These are phyloP conservation scores for Rubia balearica DNA, from an alignment of 305 asterid genomes.

Conservation along the genomic window DNA sequence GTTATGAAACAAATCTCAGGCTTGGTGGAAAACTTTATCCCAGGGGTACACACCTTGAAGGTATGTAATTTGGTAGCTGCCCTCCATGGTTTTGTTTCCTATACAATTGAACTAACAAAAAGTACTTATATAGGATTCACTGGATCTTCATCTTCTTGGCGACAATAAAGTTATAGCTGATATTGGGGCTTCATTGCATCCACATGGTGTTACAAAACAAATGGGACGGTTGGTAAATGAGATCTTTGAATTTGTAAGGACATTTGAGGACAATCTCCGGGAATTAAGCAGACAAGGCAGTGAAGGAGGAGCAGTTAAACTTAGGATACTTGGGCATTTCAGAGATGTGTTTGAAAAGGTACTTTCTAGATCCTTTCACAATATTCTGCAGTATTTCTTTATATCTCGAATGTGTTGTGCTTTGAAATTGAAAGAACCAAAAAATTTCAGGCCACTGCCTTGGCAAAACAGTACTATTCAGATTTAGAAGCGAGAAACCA, in stretches of 20 bases:
- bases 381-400: background rate
- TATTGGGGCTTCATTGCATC: constrained; percentile 41
- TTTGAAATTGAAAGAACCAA: constrained; percentile 3
- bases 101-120: constrained; percentile 5
- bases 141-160: constrained; percentile 74
- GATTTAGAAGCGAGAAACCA: constrained; percentile 29
- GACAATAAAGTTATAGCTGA: constrained; percentile 28
- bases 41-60: constrained; percentile 62
- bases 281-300: constrained; percentile 30
- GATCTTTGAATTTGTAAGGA: constrained; percentile 46
- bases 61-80: constrained; percentile 28
- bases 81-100: background rate
- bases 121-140: constrained; percentile 41
- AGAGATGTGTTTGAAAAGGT: constrained; percentile 52
- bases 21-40: constrained; percentile 46
- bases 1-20: constrained; percentile 38
- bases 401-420: background rate
- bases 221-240: constrained; percentile 56
- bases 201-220: constrained; percentile 61
- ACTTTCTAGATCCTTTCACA: constrained; percentile 8
- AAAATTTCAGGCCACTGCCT: constrained; percentile 47
- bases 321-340: constrained; percentile 50
- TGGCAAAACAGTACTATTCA: constrained; percentile 32
- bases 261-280: constrained; percentile 40
- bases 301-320: constrained; percentile 35